Evolutionary conservation across 441 rosid genomes (phyloP).

Genomic region (Theobroma grandiflorum): DNA sequence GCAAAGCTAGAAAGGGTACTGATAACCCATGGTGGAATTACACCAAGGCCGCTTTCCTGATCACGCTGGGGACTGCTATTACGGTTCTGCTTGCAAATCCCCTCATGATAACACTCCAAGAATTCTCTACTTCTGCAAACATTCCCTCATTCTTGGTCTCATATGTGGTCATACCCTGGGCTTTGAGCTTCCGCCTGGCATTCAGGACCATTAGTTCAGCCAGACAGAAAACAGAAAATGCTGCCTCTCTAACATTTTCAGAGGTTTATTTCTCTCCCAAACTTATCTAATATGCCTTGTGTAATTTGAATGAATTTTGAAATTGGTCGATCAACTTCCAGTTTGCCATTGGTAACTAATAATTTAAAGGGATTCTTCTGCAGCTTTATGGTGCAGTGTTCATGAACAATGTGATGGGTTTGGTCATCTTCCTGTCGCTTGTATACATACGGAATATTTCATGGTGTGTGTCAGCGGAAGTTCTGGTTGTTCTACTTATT

Average conservation of each 20-base stretch:
- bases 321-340: neutral
- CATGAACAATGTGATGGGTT: constrained; percentile 68
- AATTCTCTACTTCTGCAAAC: constrained; percentile 42
- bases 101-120: constrained; percentile 46
- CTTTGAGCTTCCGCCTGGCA: constrained; percentile 47
- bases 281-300: neutral
- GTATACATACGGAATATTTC: constrained; percentile 55
- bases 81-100: constrained; percentile 50
- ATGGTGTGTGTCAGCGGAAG: constrained; percentile 70
- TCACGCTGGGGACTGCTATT: constrained; percentile 48
- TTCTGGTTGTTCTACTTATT: constrained; percentile 53
- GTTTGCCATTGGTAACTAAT: neutral
- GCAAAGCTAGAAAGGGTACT: constrained; percentile 13
- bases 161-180: constrained; percentile 56
- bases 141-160: constrained; percentile 60
- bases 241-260: constrained; percentile 52
- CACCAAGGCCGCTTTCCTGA: constrained; percentile 41
- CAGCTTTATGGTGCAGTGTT: constrained; percentile 71
- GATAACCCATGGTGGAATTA: constrained; percentile 48
- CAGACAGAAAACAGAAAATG: constrained; percentile 45
- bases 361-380: constrained; percentile 11
- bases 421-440: constrained; percentile 56
- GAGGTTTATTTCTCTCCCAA: constrained; percentile 41
- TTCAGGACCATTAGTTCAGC: constrained; percentile 40
- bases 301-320: neutral